Evolutionary conservation across 805 yeast genomes (phyloP), one percentile per base, ranked within the genome.

Genomic region (Metschnikowia hibisci): DNA sequence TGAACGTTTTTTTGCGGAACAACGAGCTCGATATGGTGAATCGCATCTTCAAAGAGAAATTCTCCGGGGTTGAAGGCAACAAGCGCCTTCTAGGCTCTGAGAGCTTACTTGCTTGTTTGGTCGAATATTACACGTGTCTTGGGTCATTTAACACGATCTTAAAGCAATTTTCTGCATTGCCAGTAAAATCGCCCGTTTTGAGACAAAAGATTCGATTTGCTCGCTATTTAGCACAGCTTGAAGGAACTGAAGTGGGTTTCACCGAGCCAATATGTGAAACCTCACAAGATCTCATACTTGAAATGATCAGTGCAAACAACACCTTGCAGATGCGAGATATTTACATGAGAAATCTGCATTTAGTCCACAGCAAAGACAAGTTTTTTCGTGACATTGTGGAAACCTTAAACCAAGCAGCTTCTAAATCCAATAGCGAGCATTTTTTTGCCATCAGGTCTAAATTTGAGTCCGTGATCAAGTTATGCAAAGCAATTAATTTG

Each of bases 381-480:
- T 39, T 53, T 27, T 50, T 53, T 20, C 39, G 43, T 23, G 32
- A 28, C 4, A 9, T 50, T 33, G 32, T 55, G 12, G 34, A 37
- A 9, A 43, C 37, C 22, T 48, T 56, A 27, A 55, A 49, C 2
- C 46, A 43, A 14, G 61, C 62, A 1, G 54, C 54, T 6, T 11
- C 33, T 3, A 28, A 46, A 9, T 41, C 43, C 7, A 40, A 36
- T 3, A 43, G 34, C 5, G 12, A 10, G 12, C 23, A 33, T 34
- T 15, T 33, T 6, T 33, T 13, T 16, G 39, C 14, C 7, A 29
- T 47, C 8, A 20, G 39, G 12, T 37, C 51, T n/a, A 56, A 52
- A 15, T 64, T 65, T 30, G 56, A 55, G 14, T 48, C 50, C 4
- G 41, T 56, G 11, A 33, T 63, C 38, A 61, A 54, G 37, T 54